phyloP scores from a whole-genome alignment of 2,329 filamentous ascomycete genomes.

The Pezicula rhizophila region DNA sequence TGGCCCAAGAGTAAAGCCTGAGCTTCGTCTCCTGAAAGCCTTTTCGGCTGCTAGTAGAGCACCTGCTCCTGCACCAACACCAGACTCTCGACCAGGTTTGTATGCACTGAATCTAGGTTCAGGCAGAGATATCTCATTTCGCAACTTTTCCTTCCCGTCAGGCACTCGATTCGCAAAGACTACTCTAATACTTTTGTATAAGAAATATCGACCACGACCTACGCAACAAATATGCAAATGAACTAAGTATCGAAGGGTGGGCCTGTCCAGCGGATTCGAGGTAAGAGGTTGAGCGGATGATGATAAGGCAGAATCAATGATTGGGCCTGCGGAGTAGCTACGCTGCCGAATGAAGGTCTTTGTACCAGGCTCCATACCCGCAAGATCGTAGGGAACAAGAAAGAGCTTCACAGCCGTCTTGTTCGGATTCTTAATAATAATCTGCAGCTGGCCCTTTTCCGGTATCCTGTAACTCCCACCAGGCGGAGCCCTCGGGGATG shows the following conservation, averaged over 20 bases:
- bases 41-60: conserved; percentile 53
- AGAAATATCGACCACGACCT: conserved; percentile 73
- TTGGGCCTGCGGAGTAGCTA: conserved; percentile 81
- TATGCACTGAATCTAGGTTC: conserved; percentile 84
- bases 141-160: conserved; percentile 86
- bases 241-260: conserved; percentile 80
- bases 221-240: conserved; percentile 92
- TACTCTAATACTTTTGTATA: conserved; percentile 88
- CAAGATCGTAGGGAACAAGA: conserved; percentile 84
- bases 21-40: conserved; percentile 51
- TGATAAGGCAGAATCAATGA: conserved; percentile 52
- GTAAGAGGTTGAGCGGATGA: conserved; percentile 13
- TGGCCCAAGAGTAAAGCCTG: conserved; percentile 35
- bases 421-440: conserved; percentile 96
- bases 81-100: conserved; percentile 43
- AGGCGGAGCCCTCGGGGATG: conserved; percentile 62
- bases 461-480: conserved; percentile 93
- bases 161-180: conserved; percentile 96
- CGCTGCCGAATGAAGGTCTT: conserved; percentile 96
- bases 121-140: conserved; percentile 83
- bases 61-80: conserved; percentile 29
- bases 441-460: conserved; percentile 87
- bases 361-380: conserved; percentile 86
- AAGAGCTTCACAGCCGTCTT: conserved; percentile 98
- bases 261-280: conserved; percentile 49